A percentile compares a stretch with the other conserved stretches of the same genome.
These are phyloP conservation scores for Sesbania bispinosa DNA, from an alignment of 306 rosid genomes.

Conservation along the genomic window DNA sequence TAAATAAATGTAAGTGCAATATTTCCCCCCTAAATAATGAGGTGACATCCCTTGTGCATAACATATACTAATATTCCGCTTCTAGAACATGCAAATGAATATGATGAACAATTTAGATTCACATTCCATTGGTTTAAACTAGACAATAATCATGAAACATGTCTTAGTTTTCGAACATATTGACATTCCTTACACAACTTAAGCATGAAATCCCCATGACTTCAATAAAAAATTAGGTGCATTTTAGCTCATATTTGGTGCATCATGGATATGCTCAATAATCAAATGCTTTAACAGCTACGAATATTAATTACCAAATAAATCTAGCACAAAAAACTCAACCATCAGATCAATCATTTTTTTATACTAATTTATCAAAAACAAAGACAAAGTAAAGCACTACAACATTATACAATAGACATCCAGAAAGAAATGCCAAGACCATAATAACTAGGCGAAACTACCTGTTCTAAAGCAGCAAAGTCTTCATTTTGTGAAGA, in stretches of 20 bases:
- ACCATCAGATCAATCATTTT: not conserved
- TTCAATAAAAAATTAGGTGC: not conserved
- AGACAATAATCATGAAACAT: not conserved
- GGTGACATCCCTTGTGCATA: not conserved
- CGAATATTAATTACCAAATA: not conserved
- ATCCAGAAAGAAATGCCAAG: constrained; percentile 9
- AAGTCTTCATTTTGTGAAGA: constrained; percentile 81
- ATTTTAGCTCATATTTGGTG: not conserved
- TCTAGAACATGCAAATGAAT: not conserved
- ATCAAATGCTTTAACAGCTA: too few relatives aligned
- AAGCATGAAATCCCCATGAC: not conserved
- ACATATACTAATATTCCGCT: not conserved
- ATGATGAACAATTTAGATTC: not conserved
- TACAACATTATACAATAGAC: not conserved
- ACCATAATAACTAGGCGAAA: constrained; percentile 22
- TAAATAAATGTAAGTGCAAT: not conserved
- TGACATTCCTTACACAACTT: not conserved
- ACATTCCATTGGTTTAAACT: not conserved
- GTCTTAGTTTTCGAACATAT: not conserved
- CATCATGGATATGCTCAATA: not conserved
- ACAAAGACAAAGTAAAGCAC: not conserved
- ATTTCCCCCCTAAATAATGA: not conserved
- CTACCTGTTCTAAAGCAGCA: constrained; percentile 92
- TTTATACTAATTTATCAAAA: constrained; percentile 11
- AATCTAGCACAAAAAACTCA: not conserved